Base-by-base conservation (phyloP, 2,329 filamentous ascomycete species). In the Sphaerulina musiva region DNA sequence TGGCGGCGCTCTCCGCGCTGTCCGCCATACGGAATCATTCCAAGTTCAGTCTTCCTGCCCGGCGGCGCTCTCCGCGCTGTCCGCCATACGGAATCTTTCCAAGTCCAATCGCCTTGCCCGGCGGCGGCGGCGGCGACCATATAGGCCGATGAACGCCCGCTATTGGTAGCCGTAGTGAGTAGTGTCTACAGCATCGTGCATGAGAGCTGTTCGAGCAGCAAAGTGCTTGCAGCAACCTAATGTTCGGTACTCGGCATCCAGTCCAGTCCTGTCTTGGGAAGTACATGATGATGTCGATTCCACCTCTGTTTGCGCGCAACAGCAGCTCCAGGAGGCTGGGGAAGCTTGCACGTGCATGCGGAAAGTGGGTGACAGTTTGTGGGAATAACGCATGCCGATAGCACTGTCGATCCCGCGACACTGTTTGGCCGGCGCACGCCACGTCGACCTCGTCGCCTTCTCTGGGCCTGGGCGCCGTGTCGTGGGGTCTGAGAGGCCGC, bases 311-410 rank as follows among this genome's bases (percentile, higher is more conserved):
- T 26, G 26, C 31, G 31, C n/a, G 48, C 26, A 23, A 39, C 26
- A 12, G 40, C 26, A 23, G 26, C 11, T 23, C 17, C 14, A 26
- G 34, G 38, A 29, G 14, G 23, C 20, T 20, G 34, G 46, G 8
- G 41, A 38, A 41, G 39, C 40, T 40, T 31, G 38, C 39, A 34
- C 34, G 23, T 49, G 6, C 29, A 36, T 32, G 41, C 20, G 20
- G 20, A 20, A 20, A 20, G 48, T 12, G 11, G 9, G 48, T 31
- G 48, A 44, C 48, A 45, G 29, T 34, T 51, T 17, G 48, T 44
- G 48, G 48, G 14, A 51, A 20, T 20, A 51, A 44, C 39, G 39
- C 41, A 45, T 34, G 48, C 48, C 48, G 42, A 32, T 51, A 45
- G 48, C 48, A 17, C 32, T 40, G 48, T 45, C 40, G 48, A 51